Conservation (phyloP, 768 basidiomycete genomes). For the Xerocomellus amylosporus region DNA sequence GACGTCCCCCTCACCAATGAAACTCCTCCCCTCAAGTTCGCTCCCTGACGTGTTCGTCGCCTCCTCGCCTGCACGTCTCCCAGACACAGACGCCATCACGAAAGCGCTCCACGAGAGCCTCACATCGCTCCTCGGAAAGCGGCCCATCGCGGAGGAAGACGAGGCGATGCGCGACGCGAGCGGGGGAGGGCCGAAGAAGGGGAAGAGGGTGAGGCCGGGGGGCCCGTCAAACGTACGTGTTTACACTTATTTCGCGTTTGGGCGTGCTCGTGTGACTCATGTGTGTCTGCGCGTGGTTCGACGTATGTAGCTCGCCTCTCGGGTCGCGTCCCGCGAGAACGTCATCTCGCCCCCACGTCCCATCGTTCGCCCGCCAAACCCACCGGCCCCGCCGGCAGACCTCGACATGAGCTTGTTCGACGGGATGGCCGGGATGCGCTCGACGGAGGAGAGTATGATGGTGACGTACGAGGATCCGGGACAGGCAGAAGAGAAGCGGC, state of each 20-base stretch:
- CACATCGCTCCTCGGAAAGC: constrained; percentile 66
- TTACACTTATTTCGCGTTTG: not conserved
- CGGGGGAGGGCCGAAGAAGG: constrained; percentile 17
- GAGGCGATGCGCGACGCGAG: constrained; percentile 14
- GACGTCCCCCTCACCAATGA: constrained; percentile 51
- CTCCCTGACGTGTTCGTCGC: constrained; percentile 10
- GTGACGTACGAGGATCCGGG: constrained; percentile 70
- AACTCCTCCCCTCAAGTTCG: constrained; percentile 30
- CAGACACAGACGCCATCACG: constrained; percentile 46
- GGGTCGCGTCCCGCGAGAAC: constrained; percentile 38
- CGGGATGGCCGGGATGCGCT: constrained; percentile 16
- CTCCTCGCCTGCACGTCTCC: constrained; percentile 34
- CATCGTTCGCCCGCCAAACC: not conserved
- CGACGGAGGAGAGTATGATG: constrained; percentile 46
- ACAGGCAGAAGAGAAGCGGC: constrained; percentile 55
- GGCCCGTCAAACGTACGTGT: constrained; percentile 36
- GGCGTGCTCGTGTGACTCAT: not conserved
- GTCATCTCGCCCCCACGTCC: constrained; percentile 11
- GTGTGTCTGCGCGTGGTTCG: not conserved
- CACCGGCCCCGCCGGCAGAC: constrained; percentile 9
- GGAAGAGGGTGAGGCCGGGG: constrained; percentile 39
- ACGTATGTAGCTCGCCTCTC: constrained; percentile 26
- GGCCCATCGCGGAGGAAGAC: constrained; percentile 46
- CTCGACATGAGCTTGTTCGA: constrained; percentile 32
- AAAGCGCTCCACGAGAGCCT: constrained; percentile 67